Conservation (phyloP, 306 rosid species). For the Vicia sativa region DNA sequence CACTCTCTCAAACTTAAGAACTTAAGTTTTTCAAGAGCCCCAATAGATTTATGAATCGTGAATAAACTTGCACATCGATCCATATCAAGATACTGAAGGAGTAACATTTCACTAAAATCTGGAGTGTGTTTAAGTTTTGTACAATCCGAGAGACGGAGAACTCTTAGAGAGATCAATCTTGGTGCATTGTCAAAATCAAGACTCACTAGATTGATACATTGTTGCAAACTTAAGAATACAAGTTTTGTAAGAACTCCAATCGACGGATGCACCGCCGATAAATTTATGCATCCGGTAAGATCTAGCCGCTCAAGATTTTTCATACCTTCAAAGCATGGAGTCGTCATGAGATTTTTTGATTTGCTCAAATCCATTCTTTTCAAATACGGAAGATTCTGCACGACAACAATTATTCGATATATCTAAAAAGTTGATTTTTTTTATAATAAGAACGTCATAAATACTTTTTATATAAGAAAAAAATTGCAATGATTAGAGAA, state of each 20-base stretch:
- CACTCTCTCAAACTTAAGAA: slow-evolving; percentile 20
- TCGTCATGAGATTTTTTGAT: slow-evolving; percentile 2
- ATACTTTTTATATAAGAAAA: too few species aligned
- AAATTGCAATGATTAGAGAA: not conserved
- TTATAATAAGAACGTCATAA: too few species aligned
- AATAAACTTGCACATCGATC: slow-evolving; percentile 6
- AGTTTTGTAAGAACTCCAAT: slow-evolving; percentile 14
- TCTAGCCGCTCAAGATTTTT: slow-evolving; percentile 19
- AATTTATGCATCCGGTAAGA: slow-evolving; percentile 5
- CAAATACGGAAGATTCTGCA: not conserved
- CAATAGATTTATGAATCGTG: slow-evolving; percentile 1
- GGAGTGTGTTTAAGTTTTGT: not conserved
- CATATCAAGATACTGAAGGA: slow-evolving; percentile 12
- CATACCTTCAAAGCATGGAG: slow-evolving; percentile 1
- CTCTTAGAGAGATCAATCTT: not conserved
- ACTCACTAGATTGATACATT: not conserved
- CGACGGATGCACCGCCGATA: not conserved
- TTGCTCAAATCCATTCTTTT: slow-evolving; percentile 11
- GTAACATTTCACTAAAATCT: not conserved
- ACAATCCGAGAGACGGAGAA: slow-evolving; percentile 8
- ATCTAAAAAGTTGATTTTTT: not conserved
- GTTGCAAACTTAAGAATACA: slow-evolving; percentile 6
- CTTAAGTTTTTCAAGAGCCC: not conserved
- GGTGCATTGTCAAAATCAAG: not conserved
- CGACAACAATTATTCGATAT: not conserved